Base-by-base conservation (phyloP, 331 rosid genomes). In the Quercus lobata region DNA sequence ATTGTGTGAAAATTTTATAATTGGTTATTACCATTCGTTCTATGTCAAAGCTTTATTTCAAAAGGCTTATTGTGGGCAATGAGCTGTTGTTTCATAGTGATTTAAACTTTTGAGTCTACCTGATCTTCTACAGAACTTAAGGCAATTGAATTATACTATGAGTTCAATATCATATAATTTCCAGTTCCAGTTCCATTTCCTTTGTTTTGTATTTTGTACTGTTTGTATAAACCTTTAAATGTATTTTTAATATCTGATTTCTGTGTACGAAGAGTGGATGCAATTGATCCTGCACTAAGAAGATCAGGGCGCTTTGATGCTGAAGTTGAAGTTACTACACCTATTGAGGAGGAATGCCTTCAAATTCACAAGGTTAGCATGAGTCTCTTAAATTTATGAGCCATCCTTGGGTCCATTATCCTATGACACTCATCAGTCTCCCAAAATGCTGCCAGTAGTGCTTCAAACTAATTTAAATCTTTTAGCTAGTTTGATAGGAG, bases 251-350 rank as follows among this genome's bases (percentile, higher is more conserved):
- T 35, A 77, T 76, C 65, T 87, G 69, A 68, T 79, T 79, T 82
- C 4, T 68, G 34, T 81, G 10, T 83, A 10, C n/a, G 27, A 83
- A 91, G 99, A 80, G 92, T 87, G 78, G 97, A 90, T 86, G 96
- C 92, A 70, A 85, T 95, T 10, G 99, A 95, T 81, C 99, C 97
- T 76, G 94, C 99, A 57, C 84, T 93, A 66, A 89, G 99, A 87
- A 86, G 99, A 84, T 83, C 84, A 19, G 99, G 99, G 35, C 98
- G 94, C 75, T 93, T 95, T 90, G 98, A 91, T 84, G 82, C 89
- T 82, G 99, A 95, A 84, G 82, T 90, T 73, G 99, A 93, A 90
- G 97, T 95, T 57, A 83, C 96, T 57, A 89, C 89, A 21, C 99
- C 97, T 73, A 83, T 81, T 55, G 96, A 91, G 85, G 89, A 88